A percentile compares a stretch with the other conserved stretches of the same genome.
These are phyloP conservation scores for Fonsecaea pedrosoi DNA, from an alignment of 2,329 filamentous ascomycete species.

Conservation along the genomic window DNA sequence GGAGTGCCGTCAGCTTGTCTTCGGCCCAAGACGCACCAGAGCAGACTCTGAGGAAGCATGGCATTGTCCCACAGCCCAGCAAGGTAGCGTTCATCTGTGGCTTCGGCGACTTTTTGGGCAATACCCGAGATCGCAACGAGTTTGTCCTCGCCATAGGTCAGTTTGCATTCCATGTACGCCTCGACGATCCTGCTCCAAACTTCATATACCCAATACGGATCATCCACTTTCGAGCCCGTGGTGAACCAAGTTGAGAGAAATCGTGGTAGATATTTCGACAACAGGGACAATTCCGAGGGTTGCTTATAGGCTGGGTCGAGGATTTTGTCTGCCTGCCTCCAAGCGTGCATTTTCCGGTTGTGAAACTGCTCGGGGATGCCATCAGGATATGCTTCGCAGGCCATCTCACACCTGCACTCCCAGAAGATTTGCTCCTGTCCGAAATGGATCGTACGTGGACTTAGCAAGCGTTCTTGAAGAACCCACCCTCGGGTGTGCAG, in stretches of 20 bases:
- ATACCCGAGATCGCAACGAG: conserved; percentile 19
- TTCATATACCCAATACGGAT: not conserved
- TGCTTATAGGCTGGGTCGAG: conserved; percentile 8
- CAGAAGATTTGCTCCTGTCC: conserved; percentile 29
- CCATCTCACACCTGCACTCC: conserved; percentile 27
- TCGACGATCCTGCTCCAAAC: conserved; percentile 12
- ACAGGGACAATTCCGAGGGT: not conserved
- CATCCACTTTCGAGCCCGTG: not conserved
- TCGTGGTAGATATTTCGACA: not conserved
- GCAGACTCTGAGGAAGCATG: conserved; percentile 7
- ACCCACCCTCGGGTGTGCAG: conserved; percentile 29
- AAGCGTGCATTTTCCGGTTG: conserved; percentile 19
- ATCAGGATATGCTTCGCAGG: conserved; percentile 29
- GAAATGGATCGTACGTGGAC: conserved; percentile 32
- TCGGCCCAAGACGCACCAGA: conserved; percentile 6
- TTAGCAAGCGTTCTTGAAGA: conserved; percentile 31
- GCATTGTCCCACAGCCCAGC: conserved; percentile 15
- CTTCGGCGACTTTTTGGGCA: conserved; percentile 13
- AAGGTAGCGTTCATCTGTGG: conserved; percentile 12
- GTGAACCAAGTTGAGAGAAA: not conserved
- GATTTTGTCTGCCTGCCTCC: conserved; percentile 16
- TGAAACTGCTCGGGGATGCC: conserved; percentile 25
- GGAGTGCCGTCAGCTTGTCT: conserved; percentile 17
- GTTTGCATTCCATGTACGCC: conserved; percentile 18
- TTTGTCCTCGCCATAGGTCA: conserved; percentile 15